Conservation (phyloP, 2,329 filamentous ascomycete species). For the Cryphonectria carpinicola region DNA sequence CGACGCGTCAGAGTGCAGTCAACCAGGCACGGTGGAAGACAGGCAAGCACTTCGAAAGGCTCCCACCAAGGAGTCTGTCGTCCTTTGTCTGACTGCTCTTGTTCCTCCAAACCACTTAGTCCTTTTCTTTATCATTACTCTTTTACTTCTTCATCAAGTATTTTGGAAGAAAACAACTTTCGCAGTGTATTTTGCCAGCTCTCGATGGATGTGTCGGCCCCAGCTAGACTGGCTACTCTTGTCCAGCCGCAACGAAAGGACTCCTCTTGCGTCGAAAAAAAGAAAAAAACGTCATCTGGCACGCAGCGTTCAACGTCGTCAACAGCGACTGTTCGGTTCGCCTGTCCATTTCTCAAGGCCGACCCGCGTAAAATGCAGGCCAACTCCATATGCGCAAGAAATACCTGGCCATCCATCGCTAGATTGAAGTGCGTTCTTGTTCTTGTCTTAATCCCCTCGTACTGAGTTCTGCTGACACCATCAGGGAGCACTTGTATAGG, state of each 20-base stretch:
- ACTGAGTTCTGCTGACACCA: not conserved
- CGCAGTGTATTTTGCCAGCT: not conserved
- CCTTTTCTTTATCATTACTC: not conserved
- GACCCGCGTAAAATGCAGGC: conserved; percentile 6
- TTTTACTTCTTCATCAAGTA: too few relatives aligned
- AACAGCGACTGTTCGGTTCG: not conserved
- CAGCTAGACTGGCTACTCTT: not conserved
- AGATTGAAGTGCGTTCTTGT: conserved; percentile 9
- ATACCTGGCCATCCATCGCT: conserved; percentile 10
- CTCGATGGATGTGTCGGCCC: not conserved
- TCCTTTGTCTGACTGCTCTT: not conserved
- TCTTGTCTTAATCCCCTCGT: not conserved
- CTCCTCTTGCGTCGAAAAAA: not conserved
- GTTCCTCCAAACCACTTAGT: too few relatives aligned
- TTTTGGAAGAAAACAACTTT: not conserved
- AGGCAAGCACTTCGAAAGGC: not conserved
- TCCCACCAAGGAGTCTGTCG: not conserved
- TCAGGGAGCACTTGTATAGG: conserved; percentile 15
- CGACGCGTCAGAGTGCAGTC: not conserved
- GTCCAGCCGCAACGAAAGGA: not conserved
- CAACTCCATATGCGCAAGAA: conserved; percentile 8
- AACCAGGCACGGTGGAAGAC: not conserved
- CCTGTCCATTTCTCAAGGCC: conserved; percentile 11
- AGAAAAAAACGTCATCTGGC: not conserved
- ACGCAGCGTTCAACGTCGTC: not conserved